Conservation (phyloP, 2,329 filamentous ascomycete species). For the Aspergillus felis region DNA sequence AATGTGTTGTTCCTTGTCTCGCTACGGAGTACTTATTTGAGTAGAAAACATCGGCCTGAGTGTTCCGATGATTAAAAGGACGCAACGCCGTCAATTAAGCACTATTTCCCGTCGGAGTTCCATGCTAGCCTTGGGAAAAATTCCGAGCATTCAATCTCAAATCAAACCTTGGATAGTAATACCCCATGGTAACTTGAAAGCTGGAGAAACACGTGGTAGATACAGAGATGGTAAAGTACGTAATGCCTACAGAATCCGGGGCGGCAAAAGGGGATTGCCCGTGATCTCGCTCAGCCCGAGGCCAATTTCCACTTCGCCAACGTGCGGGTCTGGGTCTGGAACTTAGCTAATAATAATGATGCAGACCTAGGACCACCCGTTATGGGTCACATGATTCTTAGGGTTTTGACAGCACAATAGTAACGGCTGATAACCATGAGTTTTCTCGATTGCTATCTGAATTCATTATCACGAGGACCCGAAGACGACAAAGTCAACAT, state of each 20-base stretch:
- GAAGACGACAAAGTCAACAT: too few species aligned
- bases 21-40: not conserved
- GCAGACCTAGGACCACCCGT: not conserved
- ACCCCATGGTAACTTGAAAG: not conserved
- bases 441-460: not conserved
- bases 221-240: too few species aligned
- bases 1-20: not conserved
- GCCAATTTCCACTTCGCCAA: not conserved
- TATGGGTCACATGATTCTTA: not conserved
- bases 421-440: too few species aligned
- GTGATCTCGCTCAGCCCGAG: not conserved
- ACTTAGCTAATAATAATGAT: not conserved
- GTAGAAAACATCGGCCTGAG: not conserved
- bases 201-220: not conserved
- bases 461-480: not conserved
- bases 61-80: not conserved
- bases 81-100: not conserved
- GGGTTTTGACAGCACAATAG: not conserved
- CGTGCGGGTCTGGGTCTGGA: not conserved
- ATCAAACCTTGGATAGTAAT: not conserved
- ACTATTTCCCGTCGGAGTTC: not conserved
- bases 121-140: not conserved
- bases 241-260: not conserved
- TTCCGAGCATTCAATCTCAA: not conserved
- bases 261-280: not conserved